Evolutionary conservation across 176 grass and related monocot species (phyloP), one percentile per base, ranked within the genome.

Genomic region (Urochloa ruziziensis): DNA sequence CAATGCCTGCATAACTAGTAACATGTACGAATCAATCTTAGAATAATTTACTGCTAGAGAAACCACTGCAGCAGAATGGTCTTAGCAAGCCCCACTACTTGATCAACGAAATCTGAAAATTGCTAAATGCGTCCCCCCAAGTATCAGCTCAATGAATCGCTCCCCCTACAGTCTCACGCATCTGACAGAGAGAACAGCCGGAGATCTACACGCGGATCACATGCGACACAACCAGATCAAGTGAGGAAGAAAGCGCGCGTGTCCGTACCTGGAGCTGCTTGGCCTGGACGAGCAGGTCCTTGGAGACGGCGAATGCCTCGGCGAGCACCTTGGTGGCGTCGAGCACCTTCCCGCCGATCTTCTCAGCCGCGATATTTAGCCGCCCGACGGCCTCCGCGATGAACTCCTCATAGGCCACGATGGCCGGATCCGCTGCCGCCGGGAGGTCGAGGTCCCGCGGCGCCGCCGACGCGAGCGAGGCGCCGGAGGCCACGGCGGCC

Each of bases 271-370:
- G 96, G 49, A 75, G 82, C 62, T 90, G 89, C 83, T 95, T 95
- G 63, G 93, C 89, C 87, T 83, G 88, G 88, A 98, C 52, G 67
- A 98, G 89, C 29, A 95, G 96, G 79, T 78, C 87, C 85, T 80
- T 95, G 67, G 90, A 66, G 35, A 88, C 89, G 42, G 73, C 81
- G 39, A 98, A 98, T 2, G 93, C 93, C 82, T 98, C 91, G 71
- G 92, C 93, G 43, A 98, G 66, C 58, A 93, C 35, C 85, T 81
- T 94, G 62, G 93, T 94, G 43, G 61, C 82, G 32, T 98, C 91
- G 6, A 95, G 82, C 47, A 98, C 96, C 87, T 89, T 91, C 8
- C 96, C 93, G n/a, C 93, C 91, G 72, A 98, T 98, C 89, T 98
- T 95, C 60, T 89, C 89, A 1, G 93, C 96, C 35, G 93, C 89